phyloP scores from a whole-genome alignment of 331 rosid species.

The Rosa hybrid region DNA sequence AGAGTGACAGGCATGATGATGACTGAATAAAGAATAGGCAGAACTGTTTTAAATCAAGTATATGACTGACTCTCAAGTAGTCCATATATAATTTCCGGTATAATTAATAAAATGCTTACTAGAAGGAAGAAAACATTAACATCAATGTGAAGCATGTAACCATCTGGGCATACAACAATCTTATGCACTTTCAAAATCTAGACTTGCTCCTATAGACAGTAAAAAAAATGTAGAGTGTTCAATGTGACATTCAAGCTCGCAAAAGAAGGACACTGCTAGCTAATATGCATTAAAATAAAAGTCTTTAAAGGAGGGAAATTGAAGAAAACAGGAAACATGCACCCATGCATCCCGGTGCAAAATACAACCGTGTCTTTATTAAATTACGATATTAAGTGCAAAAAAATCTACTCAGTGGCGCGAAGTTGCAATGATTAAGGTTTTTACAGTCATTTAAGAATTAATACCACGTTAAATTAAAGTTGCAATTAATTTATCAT shows the following conservation, averaged over 20 bases:
- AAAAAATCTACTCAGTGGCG: not conserved
- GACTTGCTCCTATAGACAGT: not conserved
- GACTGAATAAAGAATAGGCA: not conserved
- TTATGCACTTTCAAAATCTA: not conserved
- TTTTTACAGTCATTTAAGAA: not conserved
- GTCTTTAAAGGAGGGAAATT: not conserved
- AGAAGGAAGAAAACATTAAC: conserved; percentile 1
- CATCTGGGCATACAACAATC: not conserved
- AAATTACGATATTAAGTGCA: not conserved
- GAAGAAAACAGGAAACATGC: not conserved
- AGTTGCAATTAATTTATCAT: not conserved
- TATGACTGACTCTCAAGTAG: not conserved
- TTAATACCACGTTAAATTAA: not conserved
- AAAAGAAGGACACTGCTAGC: not conserved
- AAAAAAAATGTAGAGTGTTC: not conserved
- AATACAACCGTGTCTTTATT: not conserved
- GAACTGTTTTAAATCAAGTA: not conserved
- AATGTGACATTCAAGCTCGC: not conserved
- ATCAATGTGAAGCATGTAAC: not conserved
- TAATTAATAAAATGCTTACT: not conserved
- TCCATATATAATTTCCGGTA: not conserved
- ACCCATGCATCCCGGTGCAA: not conserved
- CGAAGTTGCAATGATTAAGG: not conserved
- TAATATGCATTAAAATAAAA: not conserved
- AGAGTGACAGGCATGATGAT: not conserved